Conservation (phyloP, 768 basidiomycete genomes). For the Lactarius deliciosus region DNA sequence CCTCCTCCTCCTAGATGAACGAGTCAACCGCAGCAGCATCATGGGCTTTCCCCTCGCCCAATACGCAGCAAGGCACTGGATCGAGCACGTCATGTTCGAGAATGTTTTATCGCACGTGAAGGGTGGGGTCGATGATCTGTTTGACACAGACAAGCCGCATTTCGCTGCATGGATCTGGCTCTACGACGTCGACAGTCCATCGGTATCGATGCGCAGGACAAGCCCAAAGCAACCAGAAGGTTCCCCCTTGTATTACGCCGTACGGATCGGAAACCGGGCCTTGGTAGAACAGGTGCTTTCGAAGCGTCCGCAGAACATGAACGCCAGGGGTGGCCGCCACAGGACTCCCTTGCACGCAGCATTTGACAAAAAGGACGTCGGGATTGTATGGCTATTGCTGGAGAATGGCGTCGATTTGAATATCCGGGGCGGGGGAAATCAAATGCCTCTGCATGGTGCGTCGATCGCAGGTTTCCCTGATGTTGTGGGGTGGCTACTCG, state of each 20-base stretch:
- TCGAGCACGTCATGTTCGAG: background rate
- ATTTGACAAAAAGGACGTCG: background rate
- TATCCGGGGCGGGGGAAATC: background rate
- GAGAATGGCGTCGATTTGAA: background rate
- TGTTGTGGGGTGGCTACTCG: background rate
- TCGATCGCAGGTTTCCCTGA: background rate
- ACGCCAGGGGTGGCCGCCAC: background rate
- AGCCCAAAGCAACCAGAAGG: background rate
- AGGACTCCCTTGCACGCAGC: background rate
- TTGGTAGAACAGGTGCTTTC: background rate
- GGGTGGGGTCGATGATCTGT: background rate
- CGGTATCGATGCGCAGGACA: background rate
- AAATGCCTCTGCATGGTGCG: background rate
- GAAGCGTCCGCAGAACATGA: background rate
- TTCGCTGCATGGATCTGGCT: background rate
- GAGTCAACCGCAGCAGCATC: background rate
- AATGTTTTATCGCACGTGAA: background rate
- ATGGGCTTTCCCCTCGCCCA: background rate
- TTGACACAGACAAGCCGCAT: background rate
- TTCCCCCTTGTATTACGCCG: background rate
- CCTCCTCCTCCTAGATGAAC: background rate
- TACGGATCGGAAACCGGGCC: background rate
- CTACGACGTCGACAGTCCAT: too few relatives aligned
- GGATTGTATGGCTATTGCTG: background rate
- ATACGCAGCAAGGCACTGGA: background rate